Evolutionary conservation across 1,284 basidiomycete species (phyloP), one percentile per base, ranked within the genome.

Genomic region (Moniliella sp.): DNA sequence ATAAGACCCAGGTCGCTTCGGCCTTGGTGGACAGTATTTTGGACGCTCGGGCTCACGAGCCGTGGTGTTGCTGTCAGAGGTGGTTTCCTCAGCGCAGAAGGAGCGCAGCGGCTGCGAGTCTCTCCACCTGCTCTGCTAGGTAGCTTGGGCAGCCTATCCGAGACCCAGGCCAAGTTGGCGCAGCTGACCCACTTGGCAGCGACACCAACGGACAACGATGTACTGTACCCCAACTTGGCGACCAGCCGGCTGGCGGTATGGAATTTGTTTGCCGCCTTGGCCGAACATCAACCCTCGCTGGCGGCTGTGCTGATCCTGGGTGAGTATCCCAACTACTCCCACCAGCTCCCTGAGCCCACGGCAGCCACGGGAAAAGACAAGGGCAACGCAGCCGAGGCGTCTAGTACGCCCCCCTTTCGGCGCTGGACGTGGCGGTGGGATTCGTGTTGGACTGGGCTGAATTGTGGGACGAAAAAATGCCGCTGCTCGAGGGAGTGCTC

Each of bases 241-340:
- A 45, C 72, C 0, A n/a, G n/a, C n/a, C n/a, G n/a, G n/a, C n/a
- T n/a, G n/a, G n/a, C n/a, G n/a, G 71, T 79, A 1, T 91, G 84
- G 82, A 71, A 69, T 37, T 76, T 91, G 47, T 72, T 88, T 15
- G 67, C 76, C 0, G 67, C 79, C 9, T 75, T 81, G 2, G 73
- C 84, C 13, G 74, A 80, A 41, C 76, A 74, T 35, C 82, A 88
- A 50, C 82, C 84, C 1, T 81, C 83, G 0, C 67, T 91, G 4
- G 80, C 80, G 0, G 70, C 72, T 27, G 66, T 91, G 11, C 75
- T 88, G 36, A 72, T 82, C 32, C 73, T 72, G 0, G 83, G 74
- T 2, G 69, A 70, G 71, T 59, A 70, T 67, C 35, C 63, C 66
- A 19, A 68, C 28, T 39, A 38, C 36, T 27, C 35, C 7, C 34